Base-by-base conservation (phyloP, 495 filamentous ascomycete species). In the Choiromyces venosus region DNA sequence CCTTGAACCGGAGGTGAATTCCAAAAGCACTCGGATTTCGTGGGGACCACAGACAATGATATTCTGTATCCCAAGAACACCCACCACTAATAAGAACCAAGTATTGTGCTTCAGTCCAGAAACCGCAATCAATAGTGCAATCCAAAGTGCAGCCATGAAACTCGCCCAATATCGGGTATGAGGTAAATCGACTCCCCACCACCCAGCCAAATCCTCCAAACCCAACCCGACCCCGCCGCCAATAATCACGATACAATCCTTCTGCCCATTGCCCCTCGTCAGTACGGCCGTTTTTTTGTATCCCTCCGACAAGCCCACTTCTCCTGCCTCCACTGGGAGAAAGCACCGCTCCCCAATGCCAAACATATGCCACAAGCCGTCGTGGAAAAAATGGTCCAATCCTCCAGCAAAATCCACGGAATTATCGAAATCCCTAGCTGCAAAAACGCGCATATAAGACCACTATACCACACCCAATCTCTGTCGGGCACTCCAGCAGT, bases 291-390 rank as follows among this genome's bases (percentile, higher is more conserved):
- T 83, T 83, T 81, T 2, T 77, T 78, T 18, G 70, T 56, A 19
- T 71, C 69, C 25, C 70, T 44, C 12, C 83, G 84, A 74, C 84
- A 84, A 2, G 83, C 80, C 84, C 84, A 86, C 76, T 86, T 87
- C 81, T 88, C 87, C n/a, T 76, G 68, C 37, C 70, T 76, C 86
- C 85, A 88, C 69, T 88, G 86, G 7, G 82, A 82, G 21, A 87
- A 68, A 1, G 73, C 65, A 0, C 83, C 85, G 0, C 81, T 78
- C 1, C 76, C 56, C 25, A 83, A 80, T 6, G 83, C 80, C 4
- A 88, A 78, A 4, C 82, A 8, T 12, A 75, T 87, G 7, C 84
- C 87, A 6, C 61, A 73, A 0, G 64, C 81, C 0, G 85, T 87
- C 19, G 86, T 78, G 37, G 86, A 40, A 16, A 88, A 72, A 19